Evolutionary conservation across 2,329 filamentous ascomycete genomes (phyloP), one percentile per base, ranked within the genome.

Genomic region (Fusarium sp.): DNA sequence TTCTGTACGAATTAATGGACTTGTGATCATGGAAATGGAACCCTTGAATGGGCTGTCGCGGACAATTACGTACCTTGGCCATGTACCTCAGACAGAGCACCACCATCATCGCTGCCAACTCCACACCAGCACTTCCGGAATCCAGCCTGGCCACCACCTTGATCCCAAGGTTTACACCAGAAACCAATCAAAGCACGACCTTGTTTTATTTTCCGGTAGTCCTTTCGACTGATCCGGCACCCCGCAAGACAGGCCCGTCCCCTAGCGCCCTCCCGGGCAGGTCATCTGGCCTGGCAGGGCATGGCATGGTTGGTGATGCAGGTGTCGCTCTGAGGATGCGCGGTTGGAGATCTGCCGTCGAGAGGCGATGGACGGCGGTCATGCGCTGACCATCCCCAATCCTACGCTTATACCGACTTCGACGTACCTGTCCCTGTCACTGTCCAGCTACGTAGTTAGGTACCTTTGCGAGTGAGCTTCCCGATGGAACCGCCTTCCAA

Each of bases 221-320:
- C 45, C 64, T 65, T 61, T 54, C 68, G 63, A 65, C 36, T 74
- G 63, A 73, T 72, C 68, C 65, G 45, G 63, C 40, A 62, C 31
- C 33, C 40, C 31, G 38, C 40, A 60, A 47, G 36, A 64, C 66
- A 38, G 50, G 57, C 66, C 66, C 42, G 62, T 47, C 40, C 61
- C 56, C 68, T 76, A 76, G 74, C 74, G 74, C 69, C 62, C 22
- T 67, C 54, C 36, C 52, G 42, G 33, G 36, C 40, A 71, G 69
- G 74, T 76, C 74, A 76, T 76, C 62, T 74, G 74, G 69, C 61
- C 74, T 45, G 50, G 52, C 72, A 74, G 40, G 65, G 52, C 61
- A 66, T 65, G 27, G 50, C 57, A 59, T 42, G 59, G 61, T 66
- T 69, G 54, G 58, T 63, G 69, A 73, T 62, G 57, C 62, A 66